These are phyloP conservation scores for Cruciata laevipes DNA, from an alignment of 257 asterid species.

Conservation along the genomic window DNA sequence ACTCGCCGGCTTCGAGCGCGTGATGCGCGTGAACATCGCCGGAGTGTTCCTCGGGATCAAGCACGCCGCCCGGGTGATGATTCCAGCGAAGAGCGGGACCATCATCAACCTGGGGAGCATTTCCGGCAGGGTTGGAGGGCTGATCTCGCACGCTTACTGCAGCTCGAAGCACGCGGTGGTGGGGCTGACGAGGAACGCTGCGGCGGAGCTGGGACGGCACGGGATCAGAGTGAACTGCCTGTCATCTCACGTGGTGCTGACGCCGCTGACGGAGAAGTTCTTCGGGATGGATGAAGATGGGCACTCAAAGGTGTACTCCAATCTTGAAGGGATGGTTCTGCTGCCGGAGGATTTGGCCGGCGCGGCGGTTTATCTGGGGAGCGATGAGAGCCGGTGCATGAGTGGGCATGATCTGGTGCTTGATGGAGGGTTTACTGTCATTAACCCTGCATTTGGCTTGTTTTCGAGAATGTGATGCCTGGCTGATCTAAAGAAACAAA, in stretches of 20 bases:
- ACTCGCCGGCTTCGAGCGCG: slow-evolving; percentile 3
- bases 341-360: slow-evolving; percentile 29
- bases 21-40: slow-evolving; percentile 24
- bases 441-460: slow-evolving; percentile 18
- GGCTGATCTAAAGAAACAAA: too few relatives aligned
- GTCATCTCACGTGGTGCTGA: slow-evolving; percentile 24
- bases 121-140: slow-evolving; percentile 15
- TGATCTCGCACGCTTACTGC: slow-evolving; percentile 23
- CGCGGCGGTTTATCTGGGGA: slow-evolving; percentile 26
- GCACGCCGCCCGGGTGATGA: slow-evolving; percentile 41
- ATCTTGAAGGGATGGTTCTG: slow-evolving; percentile 12
- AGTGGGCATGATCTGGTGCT: slow-evolving; percentile 31
- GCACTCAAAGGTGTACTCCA: background rate
- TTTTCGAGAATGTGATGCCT: background rate
- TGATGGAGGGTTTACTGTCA: slow-evolving; percentile 41
- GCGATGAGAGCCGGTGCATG: slow-evolving; percentile 32
- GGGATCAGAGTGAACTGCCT: slow-evolving; percentile 37
- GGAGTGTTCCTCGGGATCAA: slow-evolving; percentile 34
- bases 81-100: slow-evolving; percentile 22
- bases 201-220: slow-evolving; percentile 25
- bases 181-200: slow-evolving; percentile 22
- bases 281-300: slow-evolving; percentile 11
- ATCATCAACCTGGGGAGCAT: slow-evolving; percentile 27
- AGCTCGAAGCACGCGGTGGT: slow-evolving; percentile 28
- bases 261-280: slow-evolving; percentile 5